These are phyloP conservation scores for Rosa multiflora DNA, from an alignment of 306 rosid genomes.

Conservation along the genomic window DNA sequence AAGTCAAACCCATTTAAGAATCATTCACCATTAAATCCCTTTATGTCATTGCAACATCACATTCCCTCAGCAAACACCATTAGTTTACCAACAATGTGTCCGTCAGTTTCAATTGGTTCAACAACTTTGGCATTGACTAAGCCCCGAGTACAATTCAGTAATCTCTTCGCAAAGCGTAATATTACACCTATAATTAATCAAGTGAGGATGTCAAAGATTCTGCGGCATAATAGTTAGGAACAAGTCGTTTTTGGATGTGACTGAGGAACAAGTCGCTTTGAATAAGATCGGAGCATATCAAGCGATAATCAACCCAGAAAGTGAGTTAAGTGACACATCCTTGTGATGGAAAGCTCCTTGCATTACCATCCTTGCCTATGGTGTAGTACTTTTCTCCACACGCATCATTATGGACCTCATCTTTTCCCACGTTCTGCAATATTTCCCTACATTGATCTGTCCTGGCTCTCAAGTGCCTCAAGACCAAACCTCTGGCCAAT, in stretches of 20 bases:
- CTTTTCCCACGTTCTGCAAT: no score
- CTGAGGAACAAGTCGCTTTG: neutral
- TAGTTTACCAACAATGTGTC: conserved; percentile 8
- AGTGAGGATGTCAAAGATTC: neutral
- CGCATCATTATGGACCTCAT: no score
- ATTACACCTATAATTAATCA: no score
- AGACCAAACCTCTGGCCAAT: no score
- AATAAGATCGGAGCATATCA: neutral
- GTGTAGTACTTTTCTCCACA: no score
- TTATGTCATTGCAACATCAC: neutral
- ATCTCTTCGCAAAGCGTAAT: neutral
- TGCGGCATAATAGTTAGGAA: neutral
- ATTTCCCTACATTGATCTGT: no score
- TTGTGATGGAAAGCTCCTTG: neutral
- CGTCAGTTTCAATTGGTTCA: neutral
- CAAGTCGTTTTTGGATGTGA: neutral
- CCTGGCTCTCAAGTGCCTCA: no score
- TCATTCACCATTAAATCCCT: neutral
- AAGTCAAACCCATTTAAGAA: neutral
- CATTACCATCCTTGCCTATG: neutral
- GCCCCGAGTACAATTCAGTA: neutral
- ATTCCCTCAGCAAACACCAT: neutral
- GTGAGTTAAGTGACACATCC: neutral
- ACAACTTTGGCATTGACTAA: conserved; percentile 15
- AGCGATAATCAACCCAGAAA: neutral